These are phyloP conservation scores for Acanthamoeba lenticulata DNA, from an alignment of 208 protist genomes.

Conservation along the genomic window DNA sequence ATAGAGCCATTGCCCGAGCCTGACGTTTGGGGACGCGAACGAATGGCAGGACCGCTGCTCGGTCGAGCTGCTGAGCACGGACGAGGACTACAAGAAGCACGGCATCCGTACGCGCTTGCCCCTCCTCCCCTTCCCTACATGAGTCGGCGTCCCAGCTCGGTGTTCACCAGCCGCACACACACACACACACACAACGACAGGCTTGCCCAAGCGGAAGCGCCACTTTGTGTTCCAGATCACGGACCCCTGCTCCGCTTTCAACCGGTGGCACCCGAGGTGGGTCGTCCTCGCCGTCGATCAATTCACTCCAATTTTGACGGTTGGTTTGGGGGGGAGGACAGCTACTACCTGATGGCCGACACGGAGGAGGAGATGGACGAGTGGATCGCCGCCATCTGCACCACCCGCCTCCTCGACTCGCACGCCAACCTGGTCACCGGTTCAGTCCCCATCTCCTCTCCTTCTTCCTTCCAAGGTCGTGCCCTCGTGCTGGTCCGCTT, in stretches of 20 bases:
- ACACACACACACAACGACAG: not conserved
- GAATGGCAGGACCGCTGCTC: not conserved
- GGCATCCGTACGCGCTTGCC: not conserved
- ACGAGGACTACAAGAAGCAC: slow-evolving; percentile 40
- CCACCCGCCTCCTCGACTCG: slow-evolving; percentile 14
- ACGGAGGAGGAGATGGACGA: slow-evolving; percentile 50
- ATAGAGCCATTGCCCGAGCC: too few relatives aligned
- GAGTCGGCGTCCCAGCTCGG: too few relatives aligned
- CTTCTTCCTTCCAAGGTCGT: not conserved
- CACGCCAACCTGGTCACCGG: not conserved
- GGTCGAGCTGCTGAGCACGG: not conserved
- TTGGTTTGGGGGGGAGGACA: not conserved
- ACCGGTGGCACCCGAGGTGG: slow-evolving; percentile 30
- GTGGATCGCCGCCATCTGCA: slow-evolving; percentile 36
- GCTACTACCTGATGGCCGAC: slow-evolving; percentile 45
- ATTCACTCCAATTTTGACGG: not conserved
- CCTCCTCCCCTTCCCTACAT: not conserved
- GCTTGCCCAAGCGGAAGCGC: not conserved
- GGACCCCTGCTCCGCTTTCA: slow-evolving; percentile 37
- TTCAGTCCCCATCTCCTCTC: not conserved
- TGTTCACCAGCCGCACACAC: not conserved
- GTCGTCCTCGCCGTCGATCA: not conserved
- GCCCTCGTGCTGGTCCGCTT: too few relatives aligned
- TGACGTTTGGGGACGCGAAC: not conserved
- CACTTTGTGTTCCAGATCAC: slow-evolving; percentile 53